Evolutionary conservation across 2,329 filamentous ascomycete genomes (phyloP), one percentile per base, ranked within the genome.

Genomic region (Cryphonectria carpinicola): DNA sequence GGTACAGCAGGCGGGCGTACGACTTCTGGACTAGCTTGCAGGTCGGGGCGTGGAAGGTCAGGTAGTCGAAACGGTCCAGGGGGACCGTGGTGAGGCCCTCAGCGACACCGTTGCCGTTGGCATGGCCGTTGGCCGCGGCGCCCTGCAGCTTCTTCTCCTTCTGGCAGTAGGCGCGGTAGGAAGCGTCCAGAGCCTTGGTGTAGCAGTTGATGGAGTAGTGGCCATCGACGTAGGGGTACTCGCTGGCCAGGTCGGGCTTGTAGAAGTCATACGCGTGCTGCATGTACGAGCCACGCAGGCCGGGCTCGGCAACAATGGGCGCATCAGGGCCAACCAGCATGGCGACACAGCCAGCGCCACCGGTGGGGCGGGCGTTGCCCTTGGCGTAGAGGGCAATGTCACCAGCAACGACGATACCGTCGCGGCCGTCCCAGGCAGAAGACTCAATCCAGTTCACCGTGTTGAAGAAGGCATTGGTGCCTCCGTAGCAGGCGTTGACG

Each of bases 11-110:
- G 75, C 93, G 92, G 72, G 89, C 93, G 79, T 94, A 96, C 25
- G 92, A 94, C 85, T 96, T 96, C 79, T 92, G 86, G 73, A 96
- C 93, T 70, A 94, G 87, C 86, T 96, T 96, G 91, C 93, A 96
- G 74, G 90, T 95, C 56, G 93, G 93, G 25, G 93, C 87, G 82
- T 96, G 93, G 89, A 95, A 96, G 72, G 90, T 82, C 79, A 96
- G 82, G 84, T 94, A 93, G 82, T 95, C 93, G 81, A 96, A 96
- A 78, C 92, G 90, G 81, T 95, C 93, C 72, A 96, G 83, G 65
- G 86, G 83, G 54, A 89, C 89, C 84, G 92, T 90, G 78, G 82
- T 75, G 70, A 80, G 76, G 64, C 79, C 81, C 71, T 88, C 89
- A 76, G 79, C 81, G 70, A 87, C 84, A 75, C 84, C 87, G 75